Conservation (phyloP, 1,139 yeast species). For the Protomyces inundatus region DNA sequence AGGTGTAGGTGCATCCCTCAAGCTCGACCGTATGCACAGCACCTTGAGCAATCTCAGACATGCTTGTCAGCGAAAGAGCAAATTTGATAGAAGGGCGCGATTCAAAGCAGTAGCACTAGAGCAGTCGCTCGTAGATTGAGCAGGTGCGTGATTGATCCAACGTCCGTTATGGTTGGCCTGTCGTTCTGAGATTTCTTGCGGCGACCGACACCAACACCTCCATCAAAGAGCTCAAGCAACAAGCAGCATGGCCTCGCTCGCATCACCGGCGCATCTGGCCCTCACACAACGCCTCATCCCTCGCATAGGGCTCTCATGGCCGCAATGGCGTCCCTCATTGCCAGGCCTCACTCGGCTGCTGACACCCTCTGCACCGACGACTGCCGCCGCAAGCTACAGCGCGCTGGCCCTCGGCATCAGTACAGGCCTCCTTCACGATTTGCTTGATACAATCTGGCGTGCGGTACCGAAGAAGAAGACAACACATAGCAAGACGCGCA, state of each 20-base stretch:
- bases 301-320: neutral
- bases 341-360: neutral
- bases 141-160: too few species aligned
- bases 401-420: neutral
- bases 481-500: slow-evolving; percentile 29
- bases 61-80: neutral
- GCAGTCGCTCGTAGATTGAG: too few species aligned
- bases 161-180: too few species aligned
- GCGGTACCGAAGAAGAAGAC: slow-evolving; percentile 30
- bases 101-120: too few species aligned
- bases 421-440: neutral
- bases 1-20: slow-evolving; percentile 37
- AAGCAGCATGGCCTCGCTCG: neutral
- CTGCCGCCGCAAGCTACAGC: neutral
- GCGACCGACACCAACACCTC: too few species aligned
- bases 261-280: neutral
- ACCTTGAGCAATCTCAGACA: neutral
- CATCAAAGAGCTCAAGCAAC: too few species aligned
- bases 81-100: too few species aligned
- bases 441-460: slow-evolving; percentile 16
- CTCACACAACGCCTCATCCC: neutral
- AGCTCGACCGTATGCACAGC: slow-evolving; percentile 2
- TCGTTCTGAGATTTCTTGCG: too few species aligned
- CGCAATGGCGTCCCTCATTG: neutral
- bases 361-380: neutral